Percentiles rank a stretch among this genome's conserved stretches.
These are phyloP conservation scores for Polygonum maritimum DNA, from an alignment of 148 eudicot species.

Conservation along the genomic window DNA sequence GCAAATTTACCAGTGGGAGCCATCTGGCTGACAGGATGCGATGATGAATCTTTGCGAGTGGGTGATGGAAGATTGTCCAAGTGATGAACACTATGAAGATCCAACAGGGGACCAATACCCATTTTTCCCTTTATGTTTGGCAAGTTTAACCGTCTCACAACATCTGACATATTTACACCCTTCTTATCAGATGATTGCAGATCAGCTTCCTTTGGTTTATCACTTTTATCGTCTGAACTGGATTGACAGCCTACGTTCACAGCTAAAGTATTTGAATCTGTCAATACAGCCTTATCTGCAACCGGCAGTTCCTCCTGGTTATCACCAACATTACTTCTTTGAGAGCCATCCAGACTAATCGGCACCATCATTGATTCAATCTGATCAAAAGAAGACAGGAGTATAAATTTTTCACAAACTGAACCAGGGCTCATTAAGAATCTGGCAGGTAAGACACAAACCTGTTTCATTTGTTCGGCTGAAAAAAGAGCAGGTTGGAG, in stretches of 20 bases:
- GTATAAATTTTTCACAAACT: neutral
- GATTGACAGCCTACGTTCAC: conserved; percentile 24
- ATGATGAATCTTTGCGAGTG: conserved; percentile 42
- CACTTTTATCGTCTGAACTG: neutral
- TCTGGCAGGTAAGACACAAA: conserved; percentile 15
- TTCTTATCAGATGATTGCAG: conserved; percentile 23
- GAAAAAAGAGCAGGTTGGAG: conserved; percentile 45
- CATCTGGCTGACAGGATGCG: conserved; percentile 23
- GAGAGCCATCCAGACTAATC: conserved; percentile 20
- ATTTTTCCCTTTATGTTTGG: conserved; percentile 39
- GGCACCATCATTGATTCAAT: conserved; percentile 38
- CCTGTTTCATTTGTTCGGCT: conserved; percentile 71
- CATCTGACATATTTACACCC: conserved; percentile 18
- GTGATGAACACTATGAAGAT: conserved; percentile 84
- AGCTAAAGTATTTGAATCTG: conserved; percentile 33
- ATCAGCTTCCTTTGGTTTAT: conserved; percentile 9
- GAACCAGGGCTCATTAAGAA: neutral
- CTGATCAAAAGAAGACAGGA: conserved; percentile 26
- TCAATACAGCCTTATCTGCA: conserved; percentile 30
- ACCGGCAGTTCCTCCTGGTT: conserved; percentile 30
- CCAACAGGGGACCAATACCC: conserved; percentile 53
- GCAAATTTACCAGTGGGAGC: conserved; percentile 15
- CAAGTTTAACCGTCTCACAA: conserved; percentile 23
- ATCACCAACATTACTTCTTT: conserved; percentile 21
- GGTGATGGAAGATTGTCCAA: conserved; percentile 94